phyloP scores from a whole-genome alignment of 2,329 filamentous ascomycete genomes.

The Verticillium longisporum region DNA sequence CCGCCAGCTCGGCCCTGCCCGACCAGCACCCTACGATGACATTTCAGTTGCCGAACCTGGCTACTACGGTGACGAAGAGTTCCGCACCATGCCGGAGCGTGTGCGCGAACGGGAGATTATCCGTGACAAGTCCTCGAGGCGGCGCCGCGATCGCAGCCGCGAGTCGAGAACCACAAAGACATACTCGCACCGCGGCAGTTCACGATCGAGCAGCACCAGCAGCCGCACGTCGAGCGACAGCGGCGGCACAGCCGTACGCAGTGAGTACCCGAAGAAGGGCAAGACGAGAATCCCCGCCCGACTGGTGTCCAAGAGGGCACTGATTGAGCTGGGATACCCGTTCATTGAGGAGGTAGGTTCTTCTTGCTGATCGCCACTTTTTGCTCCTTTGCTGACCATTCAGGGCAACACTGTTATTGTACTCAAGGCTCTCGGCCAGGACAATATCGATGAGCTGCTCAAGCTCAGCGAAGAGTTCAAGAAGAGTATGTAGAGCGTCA shows the following conservation, averaged over 20 bases:
- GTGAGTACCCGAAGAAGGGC: slow-evolving; percentile 71
- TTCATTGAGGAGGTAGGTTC: slow-evolving; percentile 73
- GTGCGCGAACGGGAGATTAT: slow-evolving; percentile 57
- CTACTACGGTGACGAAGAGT: slow-evolving; percentile 66
- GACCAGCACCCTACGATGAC: slow-evolving; percentile 54
- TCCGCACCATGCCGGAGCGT: slow-evolving; percentile 52
- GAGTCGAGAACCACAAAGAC: slow-evolving; percentile 32
- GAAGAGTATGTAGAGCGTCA: slow-evolving; percentile 35
- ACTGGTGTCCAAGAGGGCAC: slow-evolving; percentile 71
- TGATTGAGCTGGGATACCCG: slow-evolving; percentile 80
- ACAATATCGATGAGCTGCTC: slow-evolving; percentile 87
- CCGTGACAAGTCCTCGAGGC: slow-evolving; percentile 33
- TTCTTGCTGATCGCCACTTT: slow-evolving; percentile 30
- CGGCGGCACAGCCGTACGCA: slow-evolving; percentile 44
- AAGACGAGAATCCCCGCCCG: slow-evolving; percentile 83
- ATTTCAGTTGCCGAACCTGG: slow-evolving; percentile 62
- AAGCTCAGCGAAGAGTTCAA: slow-evolving; percentile 73
- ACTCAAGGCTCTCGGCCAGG: slow-evolving; percentile 75
- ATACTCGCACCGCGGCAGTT: slow-evolving; percentile 28
- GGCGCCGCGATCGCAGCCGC: slow-evolving; percentile 29
- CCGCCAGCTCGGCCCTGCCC: slow-evolving; percentile 44
- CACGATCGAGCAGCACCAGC: slow-evolving; percentile 34
- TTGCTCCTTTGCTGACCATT: slow-evolving; percentile 1
- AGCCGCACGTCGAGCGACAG: slow-evolving; percentile 40
- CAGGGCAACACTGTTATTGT: slow-evolving; percentile 78